Conservation (phyloP, 2,329 filamentous ascomycete species). For the Aureobasidium leucospermi region DNA sequence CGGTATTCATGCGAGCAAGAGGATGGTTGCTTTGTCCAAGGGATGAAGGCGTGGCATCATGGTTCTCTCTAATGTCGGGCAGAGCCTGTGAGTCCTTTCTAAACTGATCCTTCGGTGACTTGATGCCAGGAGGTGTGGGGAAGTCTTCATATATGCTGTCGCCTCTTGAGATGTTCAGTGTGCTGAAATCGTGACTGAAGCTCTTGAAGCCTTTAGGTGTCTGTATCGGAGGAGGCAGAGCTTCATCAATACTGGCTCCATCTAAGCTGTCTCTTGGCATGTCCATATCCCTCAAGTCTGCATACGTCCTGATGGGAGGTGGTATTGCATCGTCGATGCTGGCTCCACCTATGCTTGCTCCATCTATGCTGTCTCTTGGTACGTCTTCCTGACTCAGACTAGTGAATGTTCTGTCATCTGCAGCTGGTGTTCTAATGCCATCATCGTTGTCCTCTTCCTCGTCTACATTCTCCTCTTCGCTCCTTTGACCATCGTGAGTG, state of each 20-base stretch:
- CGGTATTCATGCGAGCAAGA: not conserved
- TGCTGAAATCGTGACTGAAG: not conserved
- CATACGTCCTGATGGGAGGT: not conserved
- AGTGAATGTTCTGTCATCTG: not conserved
- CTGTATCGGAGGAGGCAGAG: not conserved
- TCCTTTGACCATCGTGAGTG: no score
- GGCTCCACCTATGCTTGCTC: not conserved
- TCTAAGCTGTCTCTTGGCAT: not conserved
- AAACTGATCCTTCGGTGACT: not conserved
- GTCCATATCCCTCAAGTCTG: not conserved
- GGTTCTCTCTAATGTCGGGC: not conserved
- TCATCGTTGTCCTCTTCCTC: not conserved
- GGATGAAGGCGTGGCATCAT: not conserved
- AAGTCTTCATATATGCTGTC: constrained; percentile 6
- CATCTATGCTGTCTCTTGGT: not conserved
- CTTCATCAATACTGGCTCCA: not conserved
- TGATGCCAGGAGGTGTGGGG: not conserved
- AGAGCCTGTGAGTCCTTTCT: constrained; percentile 8
- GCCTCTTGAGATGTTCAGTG: not conserved
- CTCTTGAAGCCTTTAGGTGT: not conserved
- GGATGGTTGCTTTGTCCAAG: not conserved
- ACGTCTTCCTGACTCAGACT: not conserved
- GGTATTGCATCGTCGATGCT: constrained; percentile 7
- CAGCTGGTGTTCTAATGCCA: not conserved
- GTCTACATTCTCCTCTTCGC: not conserved